phyloP scores from a whole-genome alignment of 345 rosid genomes.

The Alliaria petiolata region DNA sequence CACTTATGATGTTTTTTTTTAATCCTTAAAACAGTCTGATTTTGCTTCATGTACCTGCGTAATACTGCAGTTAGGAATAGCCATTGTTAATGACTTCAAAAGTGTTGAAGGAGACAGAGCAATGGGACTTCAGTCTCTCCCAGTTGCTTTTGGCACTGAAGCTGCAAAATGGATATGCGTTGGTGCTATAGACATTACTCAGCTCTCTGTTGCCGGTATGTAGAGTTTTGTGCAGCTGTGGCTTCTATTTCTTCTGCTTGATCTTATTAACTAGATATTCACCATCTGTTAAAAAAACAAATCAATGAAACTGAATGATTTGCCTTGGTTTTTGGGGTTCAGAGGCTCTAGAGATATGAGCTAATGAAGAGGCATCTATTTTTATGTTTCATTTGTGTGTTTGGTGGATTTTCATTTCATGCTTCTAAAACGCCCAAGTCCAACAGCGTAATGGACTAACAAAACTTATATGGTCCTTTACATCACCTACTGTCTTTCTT shows the following conservation, averaged over 20 bases:
- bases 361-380: background rate
- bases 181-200: constrained; percentile 95
- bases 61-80: constrained; percentile 74
- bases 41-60: constrained; percentile 10
- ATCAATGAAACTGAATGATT: background rate
- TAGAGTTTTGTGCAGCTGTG: background rate
- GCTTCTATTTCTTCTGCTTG: background rate
- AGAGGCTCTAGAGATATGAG: background rate
- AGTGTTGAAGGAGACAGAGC: constrained; percentile 96
- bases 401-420: background rate
- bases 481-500: background rate
- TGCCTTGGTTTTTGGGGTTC: background rate
- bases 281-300: background rate
- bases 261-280: background rate
- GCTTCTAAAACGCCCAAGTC: too few relatives aligned
- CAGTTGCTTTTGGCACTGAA: constrained; percentile 97
- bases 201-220: constrained; percentile 88
- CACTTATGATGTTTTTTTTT: background rate
- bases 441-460: too few relatives aligned
- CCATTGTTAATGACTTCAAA: constrained; percentile 96
- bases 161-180: constrained; percentile 99
- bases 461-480: background rate
- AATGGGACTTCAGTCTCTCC: constrained; percentile 95
- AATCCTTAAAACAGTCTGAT: background rate
- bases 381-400: background rate